Evolutionary conservation across 1,139 yeast species (phyloP).

Genomic region (Taphrina wiesneri): DNA sequence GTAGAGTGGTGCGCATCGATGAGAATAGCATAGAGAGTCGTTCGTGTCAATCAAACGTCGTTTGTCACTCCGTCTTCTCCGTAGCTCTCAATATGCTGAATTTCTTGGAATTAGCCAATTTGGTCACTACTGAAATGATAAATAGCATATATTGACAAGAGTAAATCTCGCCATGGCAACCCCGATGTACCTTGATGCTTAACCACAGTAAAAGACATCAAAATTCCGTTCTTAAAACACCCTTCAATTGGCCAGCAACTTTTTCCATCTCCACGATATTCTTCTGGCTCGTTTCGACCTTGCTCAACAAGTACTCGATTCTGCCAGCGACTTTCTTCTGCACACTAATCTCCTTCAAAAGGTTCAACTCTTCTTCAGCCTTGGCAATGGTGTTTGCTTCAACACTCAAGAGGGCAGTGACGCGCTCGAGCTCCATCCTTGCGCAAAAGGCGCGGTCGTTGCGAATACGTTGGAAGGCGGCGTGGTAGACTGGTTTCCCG

Average conservation of each 20-base stretch:
- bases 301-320: constrained; percentile 55
- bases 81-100: too few relatives aligned
- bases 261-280: constrained; percentile 53
- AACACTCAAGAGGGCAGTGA: constrained; percentile 6
- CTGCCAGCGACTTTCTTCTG: constrained; percentile 12
- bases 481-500: constrained; percentile 80
- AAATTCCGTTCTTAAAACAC: constrained; percentile 37
- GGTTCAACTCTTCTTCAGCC: constrained; percentile 33
- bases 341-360: constrained; percentile 20
- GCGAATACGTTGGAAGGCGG: constrained; percentile 72
- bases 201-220: background rate
- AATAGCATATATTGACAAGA: too few relatives aligned
- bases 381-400: constrained; percentile 13
- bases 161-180: too few relatives aligned
- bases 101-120: too few relatives aligned
- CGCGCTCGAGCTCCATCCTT: constrained; percentile 56
- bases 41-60: too few relatives aligned
- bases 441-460: constrained; percentile 59
- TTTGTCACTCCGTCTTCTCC: too few relatives aligned
- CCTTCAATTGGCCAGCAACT: constrained; percentile 41
- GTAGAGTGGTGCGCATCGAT: too few relatives aligned
- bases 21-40: constrained; percentile 39
- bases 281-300: constrained; percentile 52
- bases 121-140: too few relatives aligned
- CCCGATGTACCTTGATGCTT: too few relatives aligned